Conservation (phyloP, 2,329 filamentous ascomycete genomes). For the Neonectria coccinea region DNA sequence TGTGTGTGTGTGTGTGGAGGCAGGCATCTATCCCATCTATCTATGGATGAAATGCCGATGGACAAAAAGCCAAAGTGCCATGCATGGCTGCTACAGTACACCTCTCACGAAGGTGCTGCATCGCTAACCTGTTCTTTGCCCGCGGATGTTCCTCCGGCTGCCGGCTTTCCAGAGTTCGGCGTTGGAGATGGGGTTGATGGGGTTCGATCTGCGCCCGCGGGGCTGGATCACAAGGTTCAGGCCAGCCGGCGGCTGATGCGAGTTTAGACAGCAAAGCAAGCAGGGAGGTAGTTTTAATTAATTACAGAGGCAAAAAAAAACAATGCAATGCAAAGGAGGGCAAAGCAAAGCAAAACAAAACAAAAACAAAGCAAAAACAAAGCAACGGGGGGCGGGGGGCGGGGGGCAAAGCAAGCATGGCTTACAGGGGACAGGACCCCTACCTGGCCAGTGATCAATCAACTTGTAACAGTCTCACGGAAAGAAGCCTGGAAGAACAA, state of each 20-base stretch:
- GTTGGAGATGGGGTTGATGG: background rate
- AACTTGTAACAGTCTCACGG: background rate
- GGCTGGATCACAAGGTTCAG: conserved; percentile 40
- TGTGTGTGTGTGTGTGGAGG: too few relatives aligned
- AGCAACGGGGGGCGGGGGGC: background rate
- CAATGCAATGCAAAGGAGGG: background rate
- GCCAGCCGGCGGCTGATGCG: conserved; percentile 29
- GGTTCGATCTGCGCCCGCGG: conserved; percentile 36
- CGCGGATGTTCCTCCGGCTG: conserved; percentile 21
- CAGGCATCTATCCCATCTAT: background rate
- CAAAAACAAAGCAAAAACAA: background rate
- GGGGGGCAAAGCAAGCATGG: background rate
- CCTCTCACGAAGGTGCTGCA: too few relatives aligned
- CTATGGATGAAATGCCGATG: conserved; percentile 1
- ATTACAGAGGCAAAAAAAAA: background rate
- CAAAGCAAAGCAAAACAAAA: background rate
- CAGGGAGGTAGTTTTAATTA: background rate
- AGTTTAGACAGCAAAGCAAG: conserved; percentile 4
- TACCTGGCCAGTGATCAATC: background rate
- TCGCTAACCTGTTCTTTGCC: background rate
- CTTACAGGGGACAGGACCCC: background rate
- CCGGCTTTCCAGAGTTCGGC: conserved; percentile 11
- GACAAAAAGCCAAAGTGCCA: conserved; percentile 9
- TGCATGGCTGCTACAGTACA: background rate
- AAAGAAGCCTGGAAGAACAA: background rate